Percentiles rank a stretch among this genome's conserved stretches.
phyloP scores from a whole-genome alignment of 2,329 filamentous ascomycete species.

The Rhexocercosporidium sp. region DNA sequence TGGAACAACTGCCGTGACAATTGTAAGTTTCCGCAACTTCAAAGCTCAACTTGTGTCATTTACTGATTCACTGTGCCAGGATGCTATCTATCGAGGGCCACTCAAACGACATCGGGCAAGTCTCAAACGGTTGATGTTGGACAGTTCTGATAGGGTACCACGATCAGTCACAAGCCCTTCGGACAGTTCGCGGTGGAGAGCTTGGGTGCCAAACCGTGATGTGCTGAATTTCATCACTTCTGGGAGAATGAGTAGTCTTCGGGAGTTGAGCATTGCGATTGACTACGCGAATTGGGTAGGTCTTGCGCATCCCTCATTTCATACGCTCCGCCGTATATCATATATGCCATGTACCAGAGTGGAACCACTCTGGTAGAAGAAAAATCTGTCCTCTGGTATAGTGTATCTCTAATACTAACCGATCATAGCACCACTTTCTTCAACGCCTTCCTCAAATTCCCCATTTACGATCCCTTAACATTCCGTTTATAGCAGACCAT shows the following conservation, averaged over 20 bases:
- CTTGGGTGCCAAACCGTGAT: slow-evolving; percentile 74
- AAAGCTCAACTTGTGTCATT: slow-evolving; percentile 9
- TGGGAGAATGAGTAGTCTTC: slow-evolving; percentile 73
- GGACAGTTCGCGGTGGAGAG: slow-evolving; percentile 59
- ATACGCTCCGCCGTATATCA: neutral
- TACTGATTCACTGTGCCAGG: slow-evolving; percentile 39
- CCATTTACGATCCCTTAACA: slow-evolving; percentile 72
- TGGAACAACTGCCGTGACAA: slow-evolving; percentile 60
- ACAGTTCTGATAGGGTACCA: slow-evolving; percentile 64
- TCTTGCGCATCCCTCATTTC: slow-evolving; percentile 16
- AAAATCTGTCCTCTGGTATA: neutral
- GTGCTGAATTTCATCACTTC: slow-evolving; percentile 76
- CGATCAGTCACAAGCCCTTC: slow-evolving; percentile 43
- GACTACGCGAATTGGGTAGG: slow-evolving; percentile 81
- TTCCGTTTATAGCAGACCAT: slow-evolving; percentile 70
- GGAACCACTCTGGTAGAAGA: too few relatives aligned
- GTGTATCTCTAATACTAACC: slow-evolving; percentile 23
- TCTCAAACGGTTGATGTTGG: slow-evolving; percentile 74
- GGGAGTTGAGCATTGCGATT: slow-evolving; percentile 74
- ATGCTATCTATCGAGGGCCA: slow-evolving; percentile 72
- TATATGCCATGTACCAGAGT: too few relatives aligned
- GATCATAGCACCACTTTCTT: slow-evolving; percentile 73
- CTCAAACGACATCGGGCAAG: slow-evolving; percentile 74
- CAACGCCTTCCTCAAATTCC: slow-evolving; percentile 74
- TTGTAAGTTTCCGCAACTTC: slow-evolving; percentile 45